phyloP scores from a whole-genome alignment of 2,329 filamentous ascomycete genomes.

The Pyrenophora teres region DNA sequence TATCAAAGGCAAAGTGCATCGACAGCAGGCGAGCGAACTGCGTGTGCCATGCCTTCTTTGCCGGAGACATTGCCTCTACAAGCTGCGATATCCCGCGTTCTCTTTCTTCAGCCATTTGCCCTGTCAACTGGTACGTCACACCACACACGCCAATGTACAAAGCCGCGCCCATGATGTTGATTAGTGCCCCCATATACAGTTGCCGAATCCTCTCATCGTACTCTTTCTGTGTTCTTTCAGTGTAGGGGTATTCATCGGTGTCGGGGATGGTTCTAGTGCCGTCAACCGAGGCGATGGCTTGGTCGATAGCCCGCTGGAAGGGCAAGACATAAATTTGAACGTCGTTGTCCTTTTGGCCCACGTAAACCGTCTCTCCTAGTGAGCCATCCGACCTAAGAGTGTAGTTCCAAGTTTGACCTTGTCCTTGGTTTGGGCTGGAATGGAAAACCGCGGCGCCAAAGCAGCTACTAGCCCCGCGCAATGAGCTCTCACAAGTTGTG shows the following conservation, averaged over 20 bases:
- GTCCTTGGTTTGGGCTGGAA: conserved; percentile 74
- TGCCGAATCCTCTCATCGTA: conserved; percentile 68
- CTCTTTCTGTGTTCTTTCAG: conserved; percentile 70
- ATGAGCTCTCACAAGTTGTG: conserved; percentile 62
- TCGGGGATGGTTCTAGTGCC: conserved; percentile 46
- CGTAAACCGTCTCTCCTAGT: conserved; percentile 68
- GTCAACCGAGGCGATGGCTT: conserved; percentile 66
- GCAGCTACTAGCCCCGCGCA: conserved; percentile 69
- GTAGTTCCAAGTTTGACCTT: conserved; percentile 78
- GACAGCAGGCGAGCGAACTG: conserved; percentile 78
- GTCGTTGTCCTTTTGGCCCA: conserved; percentile 70
- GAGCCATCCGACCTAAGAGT: conserved; percentile 77
- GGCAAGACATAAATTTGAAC: conserved; percentile 78
- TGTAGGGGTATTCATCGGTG: conserved; percentile 74
- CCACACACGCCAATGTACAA: conserved; percentile 81
- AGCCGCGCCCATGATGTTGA: conserved; percentile 75
- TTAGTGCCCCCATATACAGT: conserved; percentile 73
- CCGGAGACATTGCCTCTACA: conserved; percentile 90
- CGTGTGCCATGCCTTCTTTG: conserved; percentile 72
- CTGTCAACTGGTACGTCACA: conserved; percentile 84
- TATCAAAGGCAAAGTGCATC: conserved; percentile 77
- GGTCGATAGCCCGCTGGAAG: conserved; percentile 77
- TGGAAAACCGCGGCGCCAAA: conserved; percentile 76
- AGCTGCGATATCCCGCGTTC: conserved; percentile 87
- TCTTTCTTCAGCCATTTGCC: conserved; percentile 81